Conservation (phyloP, 2,329 filamentous ascomycete genomes). For the Alternaria brassicicola region DNA sequence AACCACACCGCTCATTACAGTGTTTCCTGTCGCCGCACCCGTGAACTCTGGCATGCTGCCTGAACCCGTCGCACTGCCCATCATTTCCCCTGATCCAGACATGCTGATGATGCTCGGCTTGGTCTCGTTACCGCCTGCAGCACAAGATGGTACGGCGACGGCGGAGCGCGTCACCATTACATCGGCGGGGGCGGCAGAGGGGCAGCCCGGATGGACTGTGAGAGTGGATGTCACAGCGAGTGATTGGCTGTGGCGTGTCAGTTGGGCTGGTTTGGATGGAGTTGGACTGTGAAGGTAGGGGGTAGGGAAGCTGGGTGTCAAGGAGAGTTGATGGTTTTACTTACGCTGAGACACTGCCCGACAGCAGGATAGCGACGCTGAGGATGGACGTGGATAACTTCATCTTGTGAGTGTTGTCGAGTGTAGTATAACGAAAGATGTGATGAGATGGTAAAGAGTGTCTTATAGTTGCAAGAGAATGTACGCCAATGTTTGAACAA, state of each 20-base stretch:
- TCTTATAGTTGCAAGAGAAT: background rate
- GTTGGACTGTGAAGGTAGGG: background rate
- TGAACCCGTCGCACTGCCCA: background rate
- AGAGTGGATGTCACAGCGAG: conserved; percentile 19
- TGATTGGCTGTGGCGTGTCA: conserved; percentile 6
- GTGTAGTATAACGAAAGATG: background rate
- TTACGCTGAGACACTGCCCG: conserved; percentile 8
- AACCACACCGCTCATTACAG: background rate
- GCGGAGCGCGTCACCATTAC: conserved; percentile 26
- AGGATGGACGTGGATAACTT: background rate
- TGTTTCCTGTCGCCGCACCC: background rate
- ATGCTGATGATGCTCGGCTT: conserved; percentile 26
- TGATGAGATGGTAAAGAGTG: background rate
- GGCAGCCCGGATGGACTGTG: conserved; percentile 22
- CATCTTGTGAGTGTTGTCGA: background rate
- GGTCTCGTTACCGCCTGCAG: conserved; percentile 23
- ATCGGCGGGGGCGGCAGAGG: conserved; percentile 20
- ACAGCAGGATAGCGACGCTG: background rate
- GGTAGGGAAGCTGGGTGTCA: background rate
- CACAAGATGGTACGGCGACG: conserved; percentile 21
- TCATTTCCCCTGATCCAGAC: conserved; percentile 14
- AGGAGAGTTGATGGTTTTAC: background rate
- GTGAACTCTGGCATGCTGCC: conserved; percentile 4
- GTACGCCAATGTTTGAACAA: background rate
- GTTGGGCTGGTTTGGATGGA: background rate